These are phyloP conservation scores for Hanseniaspora pseudoguilliermondii DNA, from an alignment of 805 yeast species.

Conservation along the genomic window DNA sequence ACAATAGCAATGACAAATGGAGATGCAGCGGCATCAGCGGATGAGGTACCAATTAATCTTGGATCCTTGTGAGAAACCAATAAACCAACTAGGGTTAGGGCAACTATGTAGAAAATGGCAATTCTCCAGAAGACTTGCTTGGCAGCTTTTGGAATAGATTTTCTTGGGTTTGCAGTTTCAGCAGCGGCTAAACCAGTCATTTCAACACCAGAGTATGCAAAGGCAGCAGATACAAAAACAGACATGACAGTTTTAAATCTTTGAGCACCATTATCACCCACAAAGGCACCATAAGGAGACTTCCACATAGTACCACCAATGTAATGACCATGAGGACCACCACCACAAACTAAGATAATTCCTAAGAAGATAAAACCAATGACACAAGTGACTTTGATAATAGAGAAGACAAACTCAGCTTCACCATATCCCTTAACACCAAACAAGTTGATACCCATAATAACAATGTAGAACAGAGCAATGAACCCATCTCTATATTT, in stretches of 20 bases:
- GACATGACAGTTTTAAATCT: conserved; percentile 42
- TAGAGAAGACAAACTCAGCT: conserved; percentile 39
- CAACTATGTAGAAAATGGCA: conserved; percentile 35
- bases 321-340: conserved; percentile 36
- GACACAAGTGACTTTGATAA: conserved; percentile 38
- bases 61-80: conserved; percentile 35
- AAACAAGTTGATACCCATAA: conserved; percentile 37
- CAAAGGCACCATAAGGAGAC: conserved; percentile 45
- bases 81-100: conserved; percentile 34
- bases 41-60: conserved; percentile 36
- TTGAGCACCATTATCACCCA: conserved; percentile 27
- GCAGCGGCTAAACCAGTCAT: conserved; percentile 40
- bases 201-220: conserved; percentile 43
- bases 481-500: conserved; percentile 39
- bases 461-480: conserved; percentile 36
- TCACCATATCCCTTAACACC: conserved; percentile 46
- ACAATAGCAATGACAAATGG: conserved; percentile 68
- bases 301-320: conserved; percentile 41
- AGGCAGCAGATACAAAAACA: conserved; percentile 44
- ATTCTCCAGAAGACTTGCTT: conserved; percentile 48
- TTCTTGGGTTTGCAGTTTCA: conserved; percentile 37
- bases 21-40: conserved; percentile 54
- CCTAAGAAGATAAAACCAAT: conserved; percentile 44
- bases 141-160: conserved; percentile 38
- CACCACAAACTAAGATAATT: conserved; percentile 36